Evolutionary conservation across 2,329 filamentous ascomycete genomes (phyloP), one percentile per base, ranked within the genome.

Genomic region (Lachnellula cervina): DNA sequence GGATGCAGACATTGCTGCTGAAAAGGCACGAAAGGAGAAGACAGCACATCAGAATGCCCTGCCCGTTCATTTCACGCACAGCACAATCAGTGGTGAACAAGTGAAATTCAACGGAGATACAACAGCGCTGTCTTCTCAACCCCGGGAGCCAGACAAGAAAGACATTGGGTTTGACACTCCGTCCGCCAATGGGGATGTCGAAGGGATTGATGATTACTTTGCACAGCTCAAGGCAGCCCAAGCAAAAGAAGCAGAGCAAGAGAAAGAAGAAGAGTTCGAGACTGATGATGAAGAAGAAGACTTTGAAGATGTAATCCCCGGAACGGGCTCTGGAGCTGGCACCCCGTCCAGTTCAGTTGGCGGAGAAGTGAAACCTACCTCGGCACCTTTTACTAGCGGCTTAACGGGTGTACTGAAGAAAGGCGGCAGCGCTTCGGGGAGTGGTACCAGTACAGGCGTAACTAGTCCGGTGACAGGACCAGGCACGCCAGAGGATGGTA

Each of bases 11-110:
- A 81, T 81, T 68, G 80, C 81, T 37, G 83, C 82, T 35, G 86
- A 88, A 65, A 77, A 79, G 56, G 80, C 78, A n/a, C 77, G 79
- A 46, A 86, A 84, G 67, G 84, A 86, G 66, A 82, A 83, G 69
- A 76, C 85, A 59, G 82, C 84, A 1, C 76, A 78, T 62, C 84
- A 89, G 66, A 90, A 90, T 66, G 84, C 82, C 7, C 72, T 90
- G 58, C 87, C 87, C 2, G 74, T 78, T 8, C 90, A 87, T 85
- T 88, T 89, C 73, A 82, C 83, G 0, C 81, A 86, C 55, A 88
- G 84, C 59, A 89, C 86, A 2, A 80, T 89, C 48, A 83, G 78
- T 4, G 82, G 83, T 50, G 78, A 83, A 56, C 80, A 81, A n/a
- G 87, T 82, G 69, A 71, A 75, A 42, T 73, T 70, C 62, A 69